Base-by-base conservation (phyloP, 176 grass and related monocot species). In the Lolium rigidum region DNA sequence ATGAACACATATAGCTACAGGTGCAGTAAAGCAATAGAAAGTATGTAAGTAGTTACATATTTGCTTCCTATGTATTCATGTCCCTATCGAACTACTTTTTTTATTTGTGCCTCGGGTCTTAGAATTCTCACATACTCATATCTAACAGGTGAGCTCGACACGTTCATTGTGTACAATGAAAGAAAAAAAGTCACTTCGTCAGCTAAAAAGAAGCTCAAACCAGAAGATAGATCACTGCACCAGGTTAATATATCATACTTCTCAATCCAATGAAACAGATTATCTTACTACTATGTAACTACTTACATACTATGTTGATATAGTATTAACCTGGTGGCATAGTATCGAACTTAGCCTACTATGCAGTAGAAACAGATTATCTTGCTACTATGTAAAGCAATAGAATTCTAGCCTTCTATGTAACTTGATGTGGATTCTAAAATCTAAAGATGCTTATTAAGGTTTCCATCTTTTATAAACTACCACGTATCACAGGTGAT, bases 111-210 rank as follows among this genome's bases (percentile, higher is more conserved):
- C 74, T 80, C 55, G 44, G 43, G 15, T 72, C 46, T 90, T 86
- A 86, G 2, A 28, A 82, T 37, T 41, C 10, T 83, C 24, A 9
- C 2, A 35, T 3, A 35, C 2, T 35, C 31, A 35, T 88, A 43
- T 86, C 68, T 85, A 67, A 67, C 89, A 98, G 97, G 86, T 78
- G 82, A 86, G 47, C 92, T 98, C 9, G 85, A 92, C 60, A 98
- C 97, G 2, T 98, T 98, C 63, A 98, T 98, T 64, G 93, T 98
- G 57, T 95, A 94, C 83, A 98, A 98, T 86, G 94, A 98, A 95
- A 92, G 97, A 55, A 98, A 92, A 88, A 88, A 38, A 70, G 97
- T 98, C 52, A 98, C 97, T 84, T 98, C 97, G 79, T 98, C 97
- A 49, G 94, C 97, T 81, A 98, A 98, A 95, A 98, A 74, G 86